Base-by-base conservation (phyloP, 306 rosid genomes). In the Betula pendula region DNA sequence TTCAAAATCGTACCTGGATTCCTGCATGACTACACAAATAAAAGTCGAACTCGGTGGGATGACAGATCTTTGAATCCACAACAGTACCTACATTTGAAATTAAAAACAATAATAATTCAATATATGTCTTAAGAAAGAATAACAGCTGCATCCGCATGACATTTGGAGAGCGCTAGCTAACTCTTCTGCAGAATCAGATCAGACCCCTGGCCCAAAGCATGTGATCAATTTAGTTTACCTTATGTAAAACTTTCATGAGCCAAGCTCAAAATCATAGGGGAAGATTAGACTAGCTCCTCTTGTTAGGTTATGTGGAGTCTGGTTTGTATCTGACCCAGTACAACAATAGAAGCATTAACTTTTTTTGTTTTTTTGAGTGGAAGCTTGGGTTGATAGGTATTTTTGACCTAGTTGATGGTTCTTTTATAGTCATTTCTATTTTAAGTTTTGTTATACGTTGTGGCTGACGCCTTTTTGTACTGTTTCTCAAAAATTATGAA, bases 11-110 rank as follows among this genome's bases (percentile, higher is more conserved):
- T 87, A 89, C 97, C 91, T 91, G 94, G 73, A 91, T 86, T 81
- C 97, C 94, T 3, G 97, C 97, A 79, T 91, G 97, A 82, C 97
- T 89, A 77, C 95, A 92, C 70, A 92, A 78, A 77, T 89, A 92
- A 80, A 92, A 92, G 85, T 92, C 97, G 16, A 89, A 92, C 53
- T 92, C 91, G 10, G 97, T 92, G 0, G 97, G 95, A 82, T 92
- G 95, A 68, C 97, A 92, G 72, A 92, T 92, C 84, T 87, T 92
- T 12, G 95, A 83, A 81, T 92, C 97, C 78, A 92, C 97, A 62
- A 92, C 97, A 0, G 97, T 89, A 50, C 95, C 97, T 92, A 77
- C 70, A 81, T 68, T 76, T 43, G 73, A 63, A 59, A 68, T 51
- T 75, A 35, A 80, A 25, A 72, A 19, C 22, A 19, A 10, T 35